A percentile compares a stretch with the other conserved stretches of the same genome.
Conservation (phyloP, 768 basidiomycete genomes). For the Lanmaoa rubissima region DNA sequence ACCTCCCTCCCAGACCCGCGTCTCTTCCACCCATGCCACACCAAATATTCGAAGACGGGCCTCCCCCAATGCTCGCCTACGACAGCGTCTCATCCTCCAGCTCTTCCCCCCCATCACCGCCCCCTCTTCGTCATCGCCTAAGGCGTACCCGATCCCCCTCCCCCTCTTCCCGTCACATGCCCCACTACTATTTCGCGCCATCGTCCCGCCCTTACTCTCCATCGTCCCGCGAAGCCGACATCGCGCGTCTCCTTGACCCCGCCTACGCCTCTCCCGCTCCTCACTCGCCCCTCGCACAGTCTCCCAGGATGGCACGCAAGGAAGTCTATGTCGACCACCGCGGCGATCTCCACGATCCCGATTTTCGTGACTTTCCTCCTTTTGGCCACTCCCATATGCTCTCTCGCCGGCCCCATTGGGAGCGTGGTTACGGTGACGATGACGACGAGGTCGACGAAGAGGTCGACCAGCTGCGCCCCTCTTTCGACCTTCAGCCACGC, state of each 20-base stretch:
- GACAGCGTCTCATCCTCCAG: conserved; percentile 19
- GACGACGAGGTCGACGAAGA: conserved; percentile 34
- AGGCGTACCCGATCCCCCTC: conserved; percentile 26
- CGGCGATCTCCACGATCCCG: conserved; percentile 66
- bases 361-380: conserved; percentile 62
- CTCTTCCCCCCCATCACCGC: conserved; percentile 15
- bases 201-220: conserved; percentile 33
- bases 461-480: conserved; percentile 10
- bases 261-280: conserved; percentile 45
- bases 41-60: conserved; percentile 2
- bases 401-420: conserved; percentile 35
- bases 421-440: conserved; percentile 30
- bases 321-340: conserved; percentile 57
- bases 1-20: neutral
- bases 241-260: conserved; percentile 64
- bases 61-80: conserved; percentile 16
- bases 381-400: conserved; percentile 21
- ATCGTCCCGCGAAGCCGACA: conserved; percentile 45
- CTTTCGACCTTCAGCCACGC: conserved; percentile 22
- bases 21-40: neutral
- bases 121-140: conserved; percentile 23
- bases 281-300: conserved; percentile 23
- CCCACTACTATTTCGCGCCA: neutral
- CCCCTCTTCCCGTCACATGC: conserved; percentile 27
- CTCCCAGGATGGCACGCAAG: conserved; percentile 13